These are phyloP conservation scores for Penicillium lividum DNA, from an alignment of 495 filamentous ascomycete genomes.

Conservation along the genomic window DNA sequence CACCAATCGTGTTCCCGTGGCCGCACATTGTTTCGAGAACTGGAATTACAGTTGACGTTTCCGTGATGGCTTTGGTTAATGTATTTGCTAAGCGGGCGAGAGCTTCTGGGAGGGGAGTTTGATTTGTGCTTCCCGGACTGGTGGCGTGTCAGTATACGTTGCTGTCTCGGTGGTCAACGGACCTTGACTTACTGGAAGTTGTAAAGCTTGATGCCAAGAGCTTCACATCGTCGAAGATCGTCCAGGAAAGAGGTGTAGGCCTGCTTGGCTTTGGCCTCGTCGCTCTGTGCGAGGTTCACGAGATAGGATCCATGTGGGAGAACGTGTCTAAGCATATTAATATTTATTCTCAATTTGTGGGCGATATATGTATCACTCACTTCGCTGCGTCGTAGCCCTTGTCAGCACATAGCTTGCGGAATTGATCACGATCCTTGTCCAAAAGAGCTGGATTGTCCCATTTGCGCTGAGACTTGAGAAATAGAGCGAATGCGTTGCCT, in stretches of 20 bases:
- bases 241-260: slow-evolving; percentile 86
- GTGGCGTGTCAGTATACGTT: slow-evolving; percentile 14
- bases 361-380: slow-evolving; percentile 31
- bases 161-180: background rate
- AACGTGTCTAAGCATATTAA: slow-evolving; percentile 54
- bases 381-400: slow-evolving; percentile 70
- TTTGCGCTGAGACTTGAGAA: slow-evolving; percentile 93
- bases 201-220: slow-evolving; percentile 85
- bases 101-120: slow-evolving; percentile 63
- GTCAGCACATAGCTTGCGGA: slow-evolving; percentile 63
- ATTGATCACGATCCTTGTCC: slow-evolving; percentile 64
- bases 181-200: slow-evolving; percentile 77
- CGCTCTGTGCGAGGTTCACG: slow-evolving; percentile 87
- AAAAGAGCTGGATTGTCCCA: slow-evolving; percentile 84
- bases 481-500: slow-evolving; percentile 89
- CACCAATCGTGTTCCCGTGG: slow-evolving; percentile 82
- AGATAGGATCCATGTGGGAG: slow-evolving; percentile 95
- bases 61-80: slow-evolving; percentile 76
- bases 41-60: slow-evolving; percentile 72
- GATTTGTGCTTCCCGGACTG: slow-evolving; percentile 75
- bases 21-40: slow-evolving; percentile 96
- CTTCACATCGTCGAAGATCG: slow-evolving; percentile 83
- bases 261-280: slow-evolving; percentile 77
- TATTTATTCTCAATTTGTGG: background rate
- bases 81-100: slow-evolving; percentile 74